These are phyloP conservation scores for Fusarium odoratissimum DNA, from an alignment of 2,329 filamentous ascomycete species.

Conservation along the genomic window DNA sequence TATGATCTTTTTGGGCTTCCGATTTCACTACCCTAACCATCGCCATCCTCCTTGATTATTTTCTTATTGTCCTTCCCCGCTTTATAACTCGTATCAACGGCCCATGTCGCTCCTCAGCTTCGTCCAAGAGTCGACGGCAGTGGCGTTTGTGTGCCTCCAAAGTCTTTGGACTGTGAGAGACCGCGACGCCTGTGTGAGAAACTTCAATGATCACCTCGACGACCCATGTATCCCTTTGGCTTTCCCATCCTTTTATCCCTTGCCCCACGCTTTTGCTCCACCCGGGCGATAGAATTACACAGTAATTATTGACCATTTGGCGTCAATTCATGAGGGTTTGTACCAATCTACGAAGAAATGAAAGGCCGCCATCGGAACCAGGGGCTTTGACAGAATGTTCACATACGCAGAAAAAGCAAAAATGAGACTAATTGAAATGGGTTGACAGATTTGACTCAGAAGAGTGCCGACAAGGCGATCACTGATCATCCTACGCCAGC, in stretches of 20 bases:
- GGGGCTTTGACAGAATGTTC: constrained; percentile 33
- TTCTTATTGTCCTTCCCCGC: constrained; percentile 1
- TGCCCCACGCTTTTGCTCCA: background rate
- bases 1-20: background rate
- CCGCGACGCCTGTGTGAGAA: constrained; percentile 31
- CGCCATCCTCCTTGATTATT: background rate
- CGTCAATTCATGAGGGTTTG: constrained; percentile 1
- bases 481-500: constrained; percentile 37
- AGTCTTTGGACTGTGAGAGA: constrained; percentile 19
- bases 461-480: constrained; percentile 41
- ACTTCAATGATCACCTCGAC: constrained; percentile 8
- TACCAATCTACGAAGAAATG: constrained; percentile 10
- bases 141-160: constrained; percentile 32
- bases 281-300: background rate
- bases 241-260: constrained; percentile 12
- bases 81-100: constrained; percentile 13
- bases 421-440: constrained; percentile 41
- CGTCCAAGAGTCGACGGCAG: constrained; percentile 20
- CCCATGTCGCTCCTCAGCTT: constrained; percentile 11
- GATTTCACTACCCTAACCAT: background rate
- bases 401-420: constrained; percentile 42
- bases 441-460: constrained; percentile 48
- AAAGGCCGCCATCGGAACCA: constrained; percentile 19
- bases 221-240: constrained; percentile 10
- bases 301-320: constrained; percentile 1